Evolutionary conservation across 805 yeast species (phyloP).

Genomic region (Myxozyma sirexii): DNA sequence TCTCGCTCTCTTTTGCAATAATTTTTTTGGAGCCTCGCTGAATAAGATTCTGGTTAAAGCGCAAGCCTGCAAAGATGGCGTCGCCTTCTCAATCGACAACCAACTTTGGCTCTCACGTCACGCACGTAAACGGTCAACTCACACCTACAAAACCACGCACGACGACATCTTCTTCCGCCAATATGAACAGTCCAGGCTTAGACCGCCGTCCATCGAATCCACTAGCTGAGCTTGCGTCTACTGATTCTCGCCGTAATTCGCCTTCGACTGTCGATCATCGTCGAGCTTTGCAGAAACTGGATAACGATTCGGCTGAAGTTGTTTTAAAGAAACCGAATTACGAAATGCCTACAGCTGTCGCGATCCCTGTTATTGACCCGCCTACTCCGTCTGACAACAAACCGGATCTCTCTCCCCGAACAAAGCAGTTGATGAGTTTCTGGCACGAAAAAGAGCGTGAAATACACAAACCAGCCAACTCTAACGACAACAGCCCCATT

Average conservation of each 20-base stretch:
- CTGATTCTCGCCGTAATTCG: slow-evolving; percentile 28
- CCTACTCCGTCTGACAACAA: not conserved
- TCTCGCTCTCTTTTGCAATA: not conserved
- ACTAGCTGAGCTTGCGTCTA: slow-evolving; percentile 18
- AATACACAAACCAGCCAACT: not conserved
- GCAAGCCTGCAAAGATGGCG: not conserved
- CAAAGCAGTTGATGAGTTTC: slow-evolving; percentile 19
- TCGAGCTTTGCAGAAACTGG: slow-evolving; percentile 5
- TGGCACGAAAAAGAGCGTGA: slow-evolving; percentile 32
- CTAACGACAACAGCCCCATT: slow-evolving; percentile 9
- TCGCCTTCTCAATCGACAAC: not conserved
- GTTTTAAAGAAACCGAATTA: not conserved
- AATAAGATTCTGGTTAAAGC: not conserved
- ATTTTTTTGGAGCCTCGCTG: not conserved
- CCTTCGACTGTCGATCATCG: slow-evolving; percentile 30
- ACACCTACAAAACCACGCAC: slow-evolving; percentile 7
- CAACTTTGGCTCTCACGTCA: slow-evolving; percentile 3
- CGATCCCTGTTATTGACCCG: not conserved
- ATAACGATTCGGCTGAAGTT: not conserved
- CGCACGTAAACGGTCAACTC: slow-evolving; percentile 8
- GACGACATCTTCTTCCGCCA: not conserved
- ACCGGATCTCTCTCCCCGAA: slow-evolving; percentile 11
- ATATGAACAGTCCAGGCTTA: not conserved
- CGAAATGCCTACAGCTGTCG: not conserved
- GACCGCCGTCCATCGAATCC: slow-evolving; percentile 14